Base-by-base conservation (phyloP, 2,329 filamentous ascomycete species). In the Ophiognomonia clavigignenti-juglandacearum region DNA sequence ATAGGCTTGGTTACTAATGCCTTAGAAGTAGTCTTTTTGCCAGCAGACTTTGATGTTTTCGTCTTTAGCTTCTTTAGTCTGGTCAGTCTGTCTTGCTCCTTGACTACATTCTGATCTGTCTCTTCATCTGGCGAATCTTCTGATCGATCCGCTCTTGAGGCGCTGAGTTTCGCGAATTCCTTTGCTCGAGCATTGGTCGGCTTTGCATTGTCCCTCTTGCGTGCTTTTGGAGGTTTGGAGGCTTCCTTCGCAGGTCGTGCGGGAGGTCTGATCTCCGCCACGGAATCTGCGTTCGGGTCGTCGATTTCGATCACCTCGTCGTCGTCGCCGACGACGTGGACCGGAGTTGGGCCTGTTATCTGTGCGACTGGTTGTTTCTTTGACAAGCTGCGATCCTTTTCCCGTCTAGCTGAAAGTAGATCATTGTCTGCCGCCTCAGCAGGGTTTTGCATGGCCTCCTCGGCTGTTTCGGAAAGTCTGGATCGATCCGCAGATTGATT, bases 301-400 rank as follows among this genome's bases (percentile, higher is more conserved):
- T 50, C 50, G 19, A 52, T 52, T 8, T 50, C 46, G 39, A 52
- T 46, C 14, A 52, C 19, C 18, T 50, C 50, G 3, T 39, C 27
- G 14, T 43, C 26, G 4, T 26, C 24, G 10, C 10, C 24, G 6
- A 19, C 26, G 4, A 6, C 24, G 10, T 26, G 6, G 6, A 19
- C 35, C 37, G 39, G 24, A 9, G 23, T 4, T 4, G 8, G 16
- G 16, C 26, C 45, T 13, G 3, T 36, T 6, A 10, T 11, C 11
- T n/a, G 14, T 16, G 20, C 20, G 14, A 32, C 19, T 4, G 22
- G 4, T 10, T 24, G 19, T 4, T 11, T 6, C 11, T n/a, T 23
- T 19, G 39, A 18, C 14, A 34, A 2, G 19, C 4, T 26, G 14
- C 3, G 14, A 3, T 14, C 1, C 11, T 10, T 24, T 14, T 38